Percentiles rank a stretch among this genome's conserved stretches.
phyloP scores from a whole-genome alignment of 176 grass and related monocot species.

The Cenchrus purpureus region DNA sequence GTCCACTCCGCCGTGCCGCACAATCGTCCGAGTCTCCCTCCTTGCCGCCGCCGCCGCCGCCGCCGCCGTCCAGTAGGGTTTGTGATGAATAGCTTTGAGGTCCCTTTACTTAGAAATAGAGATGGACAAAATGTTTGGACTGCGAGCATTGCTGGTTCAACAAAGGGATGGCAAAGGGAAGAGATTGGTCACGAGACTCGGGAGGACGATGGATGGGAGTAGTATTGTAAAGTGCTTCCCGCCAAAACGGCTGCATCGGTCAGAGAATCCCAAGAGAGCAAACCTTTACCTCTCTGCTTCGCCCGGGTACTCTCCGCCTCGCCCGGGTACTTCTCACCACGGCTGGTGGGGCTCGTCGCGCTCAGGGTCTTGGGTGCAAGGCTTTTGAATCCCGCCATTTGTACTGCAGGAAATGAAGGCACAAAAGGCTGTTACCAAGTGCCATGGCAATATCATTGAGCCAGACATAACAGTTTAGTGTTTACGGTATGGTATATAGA shows the following conservation, averaged over 20 bases:
- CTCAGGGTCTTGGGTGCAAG: too few relatives aligned
- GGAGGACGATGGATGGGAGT: too few relatives aligned
- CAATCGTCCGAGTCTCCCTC: background rate
- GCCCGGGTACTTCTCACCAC: too few relatives aligned
- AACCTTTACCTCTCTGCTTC: too few relatives aligned
- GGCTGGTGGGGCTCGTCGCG: too few relatives aligned
- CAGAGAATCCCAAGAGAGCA: background rate
- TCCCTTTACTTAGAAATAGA: background rate
- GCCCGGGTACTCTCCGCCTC: too few relatives aligned
- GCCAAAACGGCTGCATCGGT: background rate
- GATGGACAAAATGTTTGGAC: background rate
- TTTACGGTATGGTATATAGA: background rate
- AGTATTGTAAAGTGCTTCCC: background rate
- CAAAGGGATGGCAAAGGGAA: too few relatives aligned
- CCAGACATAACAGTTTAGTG: background rate
- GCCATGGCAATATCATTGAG: background rate
- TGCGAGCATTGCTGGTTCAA: too few relatives aligned
- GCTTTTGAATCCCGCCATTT: slow-evolving; percentile 48
- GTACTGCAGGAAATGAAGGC: background rate
- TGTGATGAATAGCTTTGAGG: background rate
- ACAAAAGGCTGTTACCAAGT: background rate
- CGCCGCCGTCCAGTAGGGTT: background rate
- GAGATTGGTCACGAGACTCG: too few relatives aligned
- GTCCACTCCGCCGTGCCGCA: background rate
- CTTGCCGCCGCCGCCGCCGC: background rate